Conservation (phyloP, 1,139 yeast genomes). For the Pneumocystis carinii region DNA sequence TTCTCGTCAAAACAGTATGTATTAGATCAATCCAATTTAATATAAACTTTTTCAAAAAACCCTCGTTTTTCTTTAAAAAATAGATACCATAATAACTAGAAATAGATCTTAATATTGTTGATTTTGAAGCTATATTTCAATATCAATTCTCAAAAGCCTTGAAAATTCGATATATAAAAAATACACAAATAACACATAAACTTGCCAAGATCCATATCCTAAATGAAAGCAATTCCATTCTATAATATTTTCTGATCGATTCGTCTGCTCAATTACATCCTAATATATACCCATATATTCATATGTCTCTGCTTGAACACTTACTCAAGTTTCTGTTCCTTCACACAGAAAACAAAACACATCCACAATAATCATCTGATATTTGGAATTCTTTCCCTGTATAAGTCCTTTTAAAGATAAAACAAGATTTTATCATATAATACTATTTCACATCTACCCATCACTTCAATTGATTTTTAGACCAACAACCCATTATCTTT, state of each 20-base stretch:
- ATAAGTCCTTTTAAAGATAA: neutral
- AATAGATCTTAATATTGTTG: constrained; percentile 86
- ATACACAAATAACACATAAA: neutral
- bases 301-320: constrained; percentile 85
- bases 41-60: neutral
- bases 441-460: neutral
- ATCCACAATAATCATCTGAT: neutral
- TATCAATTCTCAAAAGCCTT: constrained; percentile 49
- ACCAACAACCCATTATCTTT: neutral
- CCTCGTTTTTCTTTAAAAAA: neutral
- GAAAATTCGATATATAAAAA: neutral
- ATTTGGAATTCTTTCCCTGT: neutral
- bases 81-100: constrained; percentile 50
- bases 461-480: neutral
- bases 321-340: constrained; percentile 19
- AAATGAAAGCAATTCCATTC: constrained; percentile 90
- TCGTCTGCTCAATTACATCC: constrained; percentile 41
- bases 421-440: neutral
- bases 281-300: constrained; percentile 85
- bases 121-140: constrained; percentile 58
- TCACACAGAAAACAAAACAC: neutral
- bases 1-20: constrained; percentile 47
- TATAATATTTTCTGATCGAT: constrained; percentile 49
- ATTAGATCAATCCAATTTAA: constrained; percentile 48
- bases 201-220: constrained; percentile 44